Conservation (phyloP, 495 filamentous ascomycete genomes). For the Sporormia fimetaria region DNA sequence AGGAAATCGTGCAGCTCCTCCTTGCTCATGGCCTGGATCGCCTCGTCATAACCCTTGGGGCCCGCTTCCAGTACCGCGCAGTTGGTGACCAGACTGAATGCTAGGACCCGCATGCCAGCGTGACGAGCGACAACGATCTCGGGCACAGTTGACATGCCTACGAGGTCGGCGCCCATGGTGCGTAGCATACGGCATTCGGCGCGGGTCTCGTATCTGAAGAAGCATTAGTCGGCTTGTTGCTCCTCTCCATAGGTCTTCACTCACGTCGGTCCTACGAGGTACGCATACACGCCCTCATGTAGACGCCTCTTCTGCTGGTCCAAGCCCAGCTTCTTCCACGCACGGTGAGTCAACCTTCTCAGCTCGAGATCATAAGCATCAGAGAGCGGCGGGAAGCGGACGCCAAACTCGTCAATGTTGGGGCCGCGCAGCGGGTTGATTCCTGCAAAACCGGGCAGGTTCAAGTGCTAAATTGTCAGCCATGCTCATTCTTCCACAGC, state of each 20-base stretch:
- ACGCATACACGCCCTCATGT: conserved; percentile 68
- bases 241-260: conserved; percentile 4
- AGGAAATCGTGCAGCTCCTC: conserved; percentile 46
- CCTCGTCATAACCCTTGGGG: conserved; percentile 46
- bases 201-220: conserved; percentile 58
- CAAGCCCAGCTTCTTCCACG: conserved; percentile 45
- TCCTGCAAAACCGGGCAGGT: conserved; percentile 60
- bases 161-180: conserved; percentile 55
- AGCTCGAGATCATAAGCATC: conserved; percentile 67
- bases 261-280: conserved; percentile 59
- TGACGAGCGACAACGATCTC: conserved; percentile 67
- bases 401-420: conserved; percentile 56
- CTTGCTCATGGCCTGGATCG: conserved; percentile 32
- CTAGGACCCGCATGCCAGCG: conserved; percentile 56
- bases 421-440: conserved; percentile 60
- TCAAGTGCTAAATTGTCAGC: conserved; percentile 43
- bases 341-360: conserved; percentile 47
- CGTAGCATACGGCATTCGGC: conserved; percentile 66
- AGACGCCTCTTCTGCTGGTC: conserved; percentile 38
- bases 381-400: conserved; percentile 59
- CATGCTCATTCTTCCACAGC: not conserved
- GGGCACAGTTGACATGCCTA: conserved; percentile 71
- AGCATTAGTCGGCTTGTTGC: conserved; percentile 2
- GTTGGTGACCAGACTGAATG: conserved; percentile 70
- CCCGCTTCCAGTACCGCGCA: conserved; percentile 53